Percentiles rank a stretch among this genome's conserved stretches.
phyloP scores from a whole-genome alignment of 2,329 filamentous ascomycete genomes.

The Sporothrix dimorphospora region DNA sequence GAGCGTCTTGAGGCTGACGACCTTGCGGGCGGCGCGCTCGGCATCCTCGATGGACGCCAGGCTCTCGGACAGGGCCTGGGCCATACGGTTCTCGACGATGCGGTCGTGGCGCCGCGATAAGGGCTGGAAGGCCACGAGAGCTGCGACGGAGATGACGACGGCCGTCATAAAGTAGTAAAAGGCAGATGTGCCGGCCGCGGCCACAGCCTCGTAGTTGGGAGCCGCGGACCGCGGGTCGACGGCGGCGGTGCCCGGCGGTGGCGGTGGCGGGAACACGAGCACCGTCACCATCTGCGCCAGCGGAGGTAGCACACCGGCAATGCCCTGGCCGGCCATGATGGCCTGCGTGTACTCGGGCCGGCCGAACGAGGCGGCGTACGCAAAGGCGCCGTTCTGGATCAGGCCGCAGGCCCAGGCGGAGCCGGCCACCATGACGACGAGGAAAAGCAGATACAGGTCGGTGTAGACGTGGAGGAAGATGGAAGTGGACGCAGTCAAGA shows the following conservation, averaged over 20 bases:
- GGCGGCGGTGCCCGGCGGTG: background rate
- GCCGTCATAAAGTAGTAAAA: constrained; percentile 92
- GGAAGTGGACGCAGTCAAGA: constrained; percentile 80
- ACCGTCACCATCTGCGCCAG: constrained; percentile 86
- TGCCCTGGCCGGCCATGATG: constrained; percentile 91
- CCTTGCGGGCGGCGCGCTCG: constrained; percentile 54
- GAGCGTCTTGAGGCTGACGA: constrained; percentile 62
- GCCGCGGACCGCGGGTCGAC: constrained; percentile 28
- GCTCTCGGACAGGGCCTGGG: constrained; percentile 54
- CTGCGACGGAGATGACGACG: constrained; percentile 70
- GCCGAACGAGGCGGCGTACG: constrained; percentile 85
- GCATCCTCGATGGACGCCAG: constrained; percentile 56
- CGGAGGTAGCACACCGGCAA: constrained; percentile 88
- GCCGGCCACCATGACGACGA: constrained; percentile 79
- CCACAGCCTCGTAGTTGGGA: constrained; percentile 37
- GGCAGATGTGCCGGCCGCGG: constrained; percentile 65
- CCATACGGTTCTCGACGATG: constrained; percentile 55
- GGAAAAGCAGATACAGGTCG: constrained; percentile 73
- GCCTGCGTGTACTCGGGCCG: constrained; percentile 89
- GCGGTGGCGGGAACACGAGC: constrained; percentile 56
- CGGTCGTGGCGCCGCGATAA: constrained; percentile 65
- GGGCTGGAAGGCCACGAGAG: constrained; percentile 74
- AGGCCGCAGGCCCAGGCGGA: constrained; percentile 80
- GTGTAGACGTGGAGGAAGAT: constrained; percentile 65
- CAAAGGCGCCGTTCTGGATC: constrained; percentile 92